Evolutionary conservation across 2,329 filamentous ascomycete species (phyloP).

Genomic region (Cladosporium cucumerinum): DNA sequence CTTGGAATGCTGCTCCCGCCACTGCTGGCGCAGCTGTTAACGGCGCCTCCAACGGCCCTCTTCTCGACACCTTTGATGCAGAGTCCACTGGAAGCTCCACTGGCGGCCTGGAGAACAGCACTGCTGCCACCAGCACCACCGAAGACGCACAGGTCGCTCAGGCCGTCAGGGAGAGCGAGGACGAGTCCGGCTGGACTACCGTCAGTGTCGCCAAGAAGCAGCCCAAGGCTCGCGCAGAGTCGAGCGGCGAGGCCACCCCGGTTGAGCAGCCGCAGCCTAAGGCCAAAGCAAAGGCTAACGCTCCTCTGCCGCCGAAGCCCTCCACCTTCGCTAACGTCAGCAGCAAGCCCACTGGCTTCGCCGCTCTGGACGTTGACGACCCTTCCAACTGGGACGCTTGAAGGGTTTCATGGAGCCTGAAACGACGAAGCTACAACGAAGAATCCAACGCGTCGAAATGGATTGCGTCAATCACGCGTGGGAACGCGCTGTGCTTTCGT

Average conservation of each 20-base stretch:
- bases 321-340: slow-evolving; percentile 15
- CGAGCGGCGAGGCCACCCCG: slow-evolving; percentile 15
- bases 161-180: slow-evolving; percentile 45
- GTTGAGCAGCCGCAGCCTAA: slow-evolving; percentile 16
- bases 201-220: slow-evolving; percentile 55
- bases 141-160: slow-evolving; percentile 58
- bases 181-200: slow-evolving; percentile 58
- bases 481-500: neutral
- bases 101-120: slow-evolving; percentile 36
- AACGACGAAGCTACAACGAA: neutral
- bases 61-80: slow-evolving; percentile 52
- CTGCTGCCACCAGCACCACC: slow-evolving; percentile 39
- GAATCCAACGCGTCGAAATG: neutral
- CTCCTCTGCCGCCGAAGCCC: slow-evolving; percentile 18
- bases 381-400: slow-evolving; percentile 28
- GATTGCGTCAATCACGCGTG: neutral
- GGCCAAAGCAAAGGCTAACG: slow-evolving; percentile 11
- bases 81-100: slow-evolving; percentile 41
- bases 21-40: slow-evolving; percentile 21
- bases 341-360: slow-evolving; percentile 25
- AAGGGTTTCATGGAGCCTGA: neutral
- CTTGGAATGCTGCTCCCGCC: slow-evolving; percentile 44
- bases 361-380: slow-evolving; percentile 26
- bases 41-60: slow-evolving; percentile 24
- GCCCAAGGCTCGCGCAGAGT: slow-evolving; percentile 47